Evolutionary conservation across 352 stramenopile species (phyloP), one percentile per base, ranked within the genome.

Genomic region (Phytopythium chamaehyphon): DNA sequence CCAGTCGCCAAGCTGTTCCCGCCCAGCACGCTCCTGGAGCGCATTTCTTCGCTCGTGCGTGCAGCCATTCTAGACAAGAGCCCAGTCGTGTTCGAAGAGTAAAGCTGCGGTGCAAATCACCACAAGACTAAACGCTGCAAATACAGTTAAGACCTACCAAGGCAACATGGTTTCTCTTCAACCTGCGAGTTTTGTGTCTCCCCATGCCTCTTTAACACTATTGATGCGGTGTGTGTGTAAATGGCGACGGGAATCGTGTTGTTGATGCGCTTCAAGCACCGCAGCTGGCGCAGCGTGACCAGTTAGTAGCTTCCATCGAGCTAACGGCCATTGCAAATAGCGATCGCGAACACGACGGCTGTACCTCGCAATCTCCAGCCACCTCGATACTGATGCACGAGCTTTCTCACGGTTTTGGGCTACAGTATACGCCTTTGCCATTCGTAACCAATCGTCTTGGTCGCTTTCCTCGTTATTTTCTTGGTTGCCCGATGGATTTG

Each of bases 261-360:
- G 28, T n/a, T n/a, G n/a, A n/a, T n/a, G n/a, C n/a, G n/a, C n/a
- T n/a, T n/a, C n/a, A n/a, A n/a, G n/a, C n/a, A n/a, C n/a, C n/a
- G n/a, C n/a, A n/a, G n/a, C 42, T 4, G 76, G 76, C 22, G 75
- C 55, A 16, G 39, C 38, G n/a, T 56, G 54, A 7, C 82, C 53
- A 3, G 73, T 78, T 10, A 88, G 66, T 11, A 88, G 40, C 35
- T 78, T 84, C 76, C 76, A 88, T 31, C 76, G 51, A 26, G 73
- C 70, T n/a, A 82, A 49, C 11, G 76, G 74, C 76, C 76, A 88
- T 6, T 37, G 49, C 39, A 62, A 64, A 39, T 70, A 88, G 33
- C 74, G 64, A 24, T 83, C 64, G 1, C 59, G 28, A 15, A 83
- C 68, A 16, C 73, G 63, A 14, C 71, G 61, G 2, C 54, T 39